Evolutionary conservation across 2,329 filamentous ascomycete species (phyloP), one percentile per base, ranked within the genome.

Genomic region (Sporothrix phasma): DNA sequence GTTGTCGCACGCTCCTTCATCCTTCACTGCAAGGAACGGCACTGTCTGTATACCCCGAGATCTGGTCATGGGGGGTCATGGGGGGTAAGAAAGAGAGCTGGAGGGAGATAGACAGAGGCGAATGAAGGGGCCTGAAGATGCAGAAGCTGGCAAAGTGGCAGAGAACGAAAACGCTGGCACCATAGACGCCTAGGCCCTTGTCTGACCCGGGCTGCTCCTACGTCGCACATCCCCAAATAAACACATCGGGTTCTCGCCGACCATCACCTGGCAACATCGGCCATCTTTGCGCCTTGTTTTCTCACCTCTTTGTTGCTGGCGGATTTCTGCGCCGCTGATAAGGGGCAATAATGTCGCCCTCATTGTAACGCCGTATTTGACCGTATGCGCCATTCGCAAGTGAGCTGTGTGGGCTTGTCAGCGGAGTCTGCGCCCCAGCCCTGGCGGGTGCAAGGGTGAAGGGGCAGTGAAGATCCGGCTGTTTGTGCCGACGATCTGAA

Each of bases 391-490:
- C 51, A 34, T 29, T 26, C 51, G 31, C 6, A 43, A 3, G 41
- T 19, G 41, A 7, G 8, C 41, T 37, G 19, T 11, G 51, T 56
- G 31, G 54, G 11, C 54, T 26, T n/a, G 13, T 37, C 34, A 37
- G 37, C 41, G 19, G 15, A n/a, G 10, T 11, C 15, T 29, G 11
- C 5, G 54, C 34, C n/a, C n/a, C 56, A 60, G 41, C 56, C 26
- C 41, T 60, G 34, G 41, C 26, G 26, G 56, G 24, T 19, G 26
- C 56, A 60, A 17, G 56, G 37, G 45, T 59, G 13, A 3, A 45
- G 51, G 31, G 37, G 29, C 53, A 59, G 37, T 22, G 54, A 59
- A 26, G 54, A 59, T 60, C 56, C 56, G 56, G 56, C 26, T 34
- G 56, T 34, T 60, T 24, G n/a, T n/a, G 41, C 56, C 56, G 39